Evolutionary conservation across 2,329 filamentous ascomycete species (phyloP).

Genomic region (Trichoderma semiorbis): DNA sequence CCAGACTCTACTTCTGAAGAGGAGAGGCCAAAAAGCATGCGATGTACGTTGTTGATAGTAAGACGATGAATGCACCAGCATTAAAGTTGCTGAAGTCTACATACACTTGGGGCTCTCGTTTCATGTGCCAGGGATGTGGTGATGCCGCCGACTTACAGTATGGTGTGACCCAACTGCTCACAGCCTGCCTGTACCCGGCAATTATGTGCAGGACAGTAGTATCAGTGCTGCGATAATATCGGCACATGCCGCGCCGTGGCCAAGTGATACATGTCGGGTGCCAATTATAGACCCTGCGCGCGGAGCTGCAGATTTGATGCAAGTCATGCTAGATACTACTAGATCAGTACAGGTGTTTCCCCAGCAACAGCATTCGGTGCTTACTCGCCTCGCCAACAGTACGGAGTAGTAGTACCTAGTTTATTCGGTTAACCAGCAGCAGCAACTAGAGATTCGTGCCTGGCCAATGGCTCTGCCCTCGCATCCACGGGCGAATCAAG

Average conservation of each 20-base stretch:
- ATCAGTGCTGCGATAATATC: neutral
- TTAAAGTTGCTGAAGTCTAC: slow-evolving; percentile 1
- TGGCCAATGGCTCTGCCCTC: neutral
- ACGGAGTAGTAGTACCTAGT: neutral
- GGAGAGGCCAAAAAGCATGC: slow-evolving; percentile 25
- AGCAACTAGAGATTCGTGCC: neutral
- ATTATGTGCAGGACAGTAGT: neutral
- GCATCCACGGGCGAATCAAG: neutral
- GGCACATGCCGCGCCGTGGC: neutral
- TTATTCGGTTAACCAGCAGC: neutral
- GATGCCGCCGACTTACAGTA: neutral
- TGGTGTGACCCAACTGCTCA: neutral
- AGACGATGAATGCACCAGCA: slow-evolving; percentile 28
- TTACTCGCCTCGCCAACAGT: neutral
- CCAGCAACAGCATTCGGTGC: neutral
- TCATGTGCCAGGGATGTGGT: neutral
- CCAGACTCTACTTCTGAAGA: slow-evolving; percentile 4
- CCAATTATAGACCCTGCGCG: neutral
- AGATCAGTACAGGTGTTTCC: neutral
- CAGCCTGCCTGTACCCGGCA: neutral
- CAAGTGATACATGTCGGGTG: neutral
- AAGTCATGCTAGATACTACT: neutral
- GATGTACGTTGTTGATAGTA: slow-evolving; percentile 36
- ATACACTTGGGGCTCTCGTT: neutral
- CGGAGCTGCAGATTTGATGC: neutral